A percentile compares a stretch with the other conserved stretches of the same genome.
Evolutionary conservation across 495 filamentous ascomycete species (phyloP).

Genomic region (Aspergillus bertholletiae): DNA sequence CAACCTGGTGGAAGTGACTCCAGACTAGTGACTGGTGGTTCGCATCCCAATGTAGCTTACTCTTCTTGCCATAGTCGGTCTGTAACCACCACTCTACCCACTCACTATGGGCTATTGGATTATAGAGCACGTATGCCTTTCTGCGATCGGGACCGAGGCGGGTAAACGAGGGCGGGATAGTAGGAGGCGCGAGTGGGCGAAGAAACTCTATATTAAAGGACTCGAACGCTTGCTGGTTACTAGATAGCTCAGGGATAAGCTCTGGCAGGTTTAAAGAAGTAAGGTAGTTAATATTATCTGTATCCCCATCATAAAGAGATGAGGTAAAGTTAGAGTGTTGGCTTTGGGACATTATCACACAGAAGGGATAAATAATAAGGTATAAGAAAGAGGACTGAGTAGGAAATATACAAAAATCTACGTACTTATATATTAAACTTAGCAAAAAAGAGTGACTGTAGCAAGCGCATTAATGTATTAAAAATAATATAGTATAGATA

Average conservation of each 20-base stretch:
- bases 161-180: constrained; percentile 4
- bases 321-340: constrained; percentile 8
- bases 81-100: constrained; percentile 11
- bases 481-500: too few relatives aligned
- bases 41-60: constrained; percentile 1
- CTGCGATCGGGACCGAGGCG: neutral
- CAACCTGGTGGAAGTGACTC: constrained; percentile 3
- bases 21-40: neutral
- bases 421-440: too few relatives aligned
- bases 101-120: constrained; percentile 4
- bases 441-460: too few relatives aligned
- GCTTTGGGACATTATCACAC: constrained; percentile 6
- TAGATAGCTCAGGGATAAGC: constrained; percentile 4
- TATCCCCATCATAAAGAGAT: constrained; percentile 6
- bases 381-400: too few relatives aligned
- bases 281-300: too few relatives aligned
- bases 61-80: constrained; percentile 7
- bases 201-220: neutral
- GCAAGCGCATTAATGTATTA: too few relatives aligned
- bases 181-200: neutral
- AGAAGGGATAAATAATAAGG: too few relatives aligned
- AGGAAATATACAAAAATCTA: too few relatives aligned
- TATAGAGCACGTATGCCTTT: constrained; percentile 7
- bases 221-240: constrained; percentile 1
- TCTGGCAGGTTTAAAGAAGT: too few relatives aligned